Evolutionary conservation across 106 monocot genomes (phyloP).

Genomic region (Dendrobium chrysotoxum): DNA sequence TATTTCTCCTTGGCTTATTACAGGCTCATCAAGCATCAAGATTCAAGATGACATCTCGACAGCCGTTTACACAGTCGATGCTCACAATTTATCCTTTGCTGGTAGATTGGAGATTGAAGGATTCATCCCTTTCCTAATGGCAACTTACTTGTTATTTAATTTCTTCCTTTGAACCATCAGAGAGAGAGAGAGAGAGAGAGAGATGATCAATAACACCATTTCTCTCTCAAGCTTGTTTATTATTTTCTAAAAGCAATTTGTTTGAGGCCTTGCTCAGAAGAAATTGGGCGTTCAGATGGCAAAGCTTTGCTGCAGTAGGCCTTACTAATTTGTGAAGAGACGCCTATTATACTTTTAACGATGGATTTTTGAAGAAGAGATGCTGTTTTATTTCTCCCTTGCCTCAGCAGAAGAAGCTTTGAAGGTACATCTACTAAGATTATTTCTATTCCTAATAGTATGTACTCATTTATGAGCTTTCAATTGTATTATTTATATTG

Average conservation of each 20-base stretch:
- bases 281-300: neutral
- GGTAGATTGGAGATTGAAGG: conserved; percentile 15
- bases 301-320: neutral
- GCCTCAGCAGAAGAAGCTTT: no score
- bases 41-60: conserved; percentile 45
- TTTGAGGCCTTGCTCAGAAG: neutral
- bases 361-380: neutral
- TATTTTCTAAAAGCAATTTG: neutral
- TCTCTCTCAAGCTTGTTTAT: neutral
- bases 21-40: conserved; percentile 66
- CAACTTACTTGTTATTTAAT: conserved; percentile 18
- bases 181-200: conserved; percentile 3
- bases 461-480: neutral
- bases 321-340: neutral
- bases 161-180: conserved; percentile 14
- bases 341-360: neutral
- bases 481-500: neutral
- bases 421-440: no score
- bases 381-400: neutral
- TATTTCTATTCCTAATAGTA: neutral
- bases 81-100: conserved; percentile 34
- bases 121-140: conserved; percentile 16
- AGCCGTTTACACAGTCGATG: conserved; percentile 37
- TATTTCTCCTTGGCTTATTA: conserved; percentile 1
- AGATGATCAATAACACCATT: neutral